Base-by-base conservation (phyloP, 192 early-diverging fungal species). In the Rhizoclosmatium sp. region DNA sequence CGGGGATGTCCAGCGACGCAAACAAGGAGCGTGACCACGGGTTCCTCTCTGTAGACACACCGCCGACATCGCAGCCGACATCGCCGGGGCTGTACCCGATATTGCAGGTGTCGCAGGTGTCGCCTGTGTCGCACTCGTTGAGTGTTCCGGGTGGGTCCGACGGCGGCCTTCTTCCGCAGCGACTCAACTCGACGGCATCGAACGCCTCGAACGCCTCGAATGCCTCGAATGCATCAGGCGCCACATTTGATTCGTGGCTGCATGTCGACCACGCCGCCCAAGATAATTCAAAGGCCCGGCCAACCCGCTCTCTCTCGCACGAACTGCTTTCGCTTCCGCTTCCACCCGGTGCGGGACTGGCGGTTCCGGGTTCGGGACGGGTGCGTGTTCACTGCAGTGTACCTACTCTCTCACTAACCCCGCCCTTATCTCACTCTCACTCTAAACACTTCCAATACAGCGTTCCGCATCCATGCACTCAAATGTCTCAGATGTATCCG, bases 241-340 rank as follows among this genome's bases (percentile, higher is more conserved):
- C 9, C 19, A 65, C 62, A 23, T 65, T 65, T 65, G 62, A 31
- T n/a, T 65, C 62, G n/a, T 65, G 62, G 62, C 39, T 65, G 14
- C 62, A 65, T 31, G 10, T 31, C 16, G 62, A 65, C 9, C 62
- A 65, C 31, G 9, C 10, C 9, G 39, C 62, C 10, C 19, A 10
- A 12, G 31, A 31, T n/a, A 58, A 58, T 58, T n/a, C 9, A 65
- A 19, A 10, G 23, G 39, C 62, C 9, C 10, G n/a, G 39, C 9
- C 23, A 65, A n/a, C 31, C n/a, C 62, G 14, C 23, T 65, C 16
- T 31, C 62, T n/a, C 62, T 31, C 19, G 62, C 23, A 9, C 9
- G 19, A 12, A 12, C 62, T 31, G 62, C 9, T 10, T 19, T 31
- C 62, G 19, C 39, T 65, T 65, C 16, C 62, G n/a, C 10, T 65